A percentile compares a stretch with the other conserved stretches of the same genome.
phyloP scores from a whole-genome alignment of 495 filamentous ascomycete genomes.

The Hamigera avellanea region DNA sequence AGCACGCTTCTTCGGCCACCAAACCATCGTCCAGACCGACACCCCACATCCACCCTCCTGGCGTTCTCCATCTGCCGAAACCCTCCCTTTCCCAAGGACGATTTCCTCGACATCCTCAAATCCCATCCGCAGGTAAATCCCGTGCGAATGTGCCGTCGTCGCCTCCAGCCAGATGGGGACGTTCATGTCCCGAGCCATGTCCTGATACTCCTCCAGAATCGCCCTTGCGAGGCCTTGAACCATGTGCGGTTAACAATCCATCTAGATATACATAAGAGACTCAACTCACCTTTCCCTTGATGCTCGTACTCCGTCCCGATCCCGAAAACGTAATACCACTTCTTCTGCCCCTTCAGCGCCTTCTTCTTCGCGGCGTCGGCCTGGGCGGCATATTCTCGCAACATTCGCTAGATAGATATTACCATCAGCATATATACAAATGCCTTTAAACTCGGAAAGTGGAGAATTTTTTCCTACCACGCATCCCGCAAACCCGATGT shows the following conservation, averaged over 20 bases:
- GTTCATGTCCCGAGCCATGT: slow-evolving; percentile 9
- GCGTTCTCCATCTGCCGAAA: slow-evolving; percentile 10
- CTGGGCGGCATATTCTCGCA: slow-evolving; percentile 18
- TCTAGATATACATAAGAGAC: too few species aligned
- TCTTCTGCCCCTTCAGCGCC: slow-evolving; percentile 11
- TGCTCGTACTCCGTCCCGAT: slow-evolving; percentile 17
- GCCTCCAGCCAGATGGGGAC: slow-evolving; percentile 21
- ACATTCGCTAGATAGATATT: slow-evolving; percentile 11
- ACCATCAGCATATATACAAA: background rate
- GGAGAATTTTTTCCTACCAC: slow-evolving; percentile 10
- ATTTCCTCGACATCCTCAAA: slow-evolving; percentile 17
- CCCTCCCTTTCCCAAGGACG: slow-evolving; percentile 14
- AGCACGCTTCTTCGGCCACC: slow-evolving; percentile 13
- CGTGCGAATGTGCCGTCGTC: slow-evolving; percentile 10
- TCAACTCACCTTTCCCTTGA: slow-evolving; percentile 15
- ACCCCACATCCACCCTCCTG: slow-evolving; percentile 13
- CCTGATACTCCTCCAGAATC: slow-evolving; percentile 13
- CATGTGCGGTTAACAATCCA: background rate
- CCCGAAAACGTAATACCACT: slow-evolving; percentile 19
- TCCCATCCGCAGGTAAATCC: slow-evolving; percentile 16
- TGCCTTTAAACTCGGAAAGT: background rate
- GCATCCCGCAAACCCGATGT: slow-evolving; percentile 11
- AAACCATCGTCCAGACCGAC: slow-evolving; percentile 20
- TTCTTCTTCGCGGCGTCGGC: slow-evolving; percentile 15
- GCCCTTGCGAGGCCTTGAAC: slow-evolving; percentile 13